Percentiles rank a stretch among this genome's conserved stretches.
phyloP scores from a whole-genome alignment of 805 yeast genomes.

The Saccharomyces eubayanus region DNA sequence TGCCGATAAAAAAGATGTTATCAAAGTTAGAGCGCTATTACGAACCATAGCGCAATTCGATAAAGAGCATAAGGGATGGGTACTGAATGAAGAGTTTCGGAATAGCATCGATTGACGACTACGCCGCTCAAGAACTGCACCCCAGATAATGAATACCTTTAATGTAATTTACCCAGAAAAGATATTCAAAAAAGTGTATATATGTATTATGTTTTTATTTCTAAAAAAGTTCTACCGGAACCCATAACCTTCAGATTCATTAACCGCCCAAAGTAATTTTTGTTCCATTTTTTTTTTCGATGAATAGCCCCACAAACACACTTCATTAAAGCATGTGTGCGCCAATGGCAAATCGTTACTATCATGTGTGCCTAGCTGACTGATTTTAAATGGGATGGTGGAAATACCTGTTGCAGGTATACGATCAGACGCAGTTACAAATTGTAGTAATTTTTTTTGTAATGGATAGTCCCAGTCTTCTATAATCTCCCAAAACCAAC shows the following conservation, averaged over 20 bases:
- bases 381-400: constrained; percentile 63
- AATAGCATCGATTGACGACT: neutral
- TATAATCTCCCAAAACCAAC: constrained; percentile 81
- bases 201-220: neutral
- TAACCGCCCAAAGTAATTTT: constrained; percentile 62
- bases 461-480: constrained; percentile 34
- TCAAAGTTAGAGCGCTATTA: constrained; percentile 59
- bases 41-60: constrained; percentile 65
- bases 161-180: neutral
- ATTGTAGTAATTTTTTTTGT: constrained; percentile 59
- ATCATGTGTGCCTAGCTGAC: constrained; percentile 37
- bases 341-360: constrained; percentile 64
- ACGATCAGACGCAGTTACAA: constrained; percentile 86
- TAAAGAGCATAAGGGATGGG: constrained; percentile 52
- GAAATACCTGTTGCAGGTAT: constrained; percentile 89
- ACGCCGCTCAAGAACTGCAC: neutral
- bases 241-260: constrained; percentile 84
- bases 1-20: constrained; percentile 44
- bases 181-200: neutral
- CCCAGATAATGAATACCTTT: neutral
- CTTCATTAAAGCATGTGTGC: constrained; percentile 91
- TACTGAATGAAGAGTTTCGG: constrained; percentile 45
- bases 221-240: constrained; percentile 37
- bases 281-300: constrained; percentile 43
- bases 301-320: constrained; percentile 63